A percentile compares a stretch with the other conserved stretches of the same genome.
Conservation (phyloP, 768 basidiomycete species). For the Serendipita sp. region DNA sequence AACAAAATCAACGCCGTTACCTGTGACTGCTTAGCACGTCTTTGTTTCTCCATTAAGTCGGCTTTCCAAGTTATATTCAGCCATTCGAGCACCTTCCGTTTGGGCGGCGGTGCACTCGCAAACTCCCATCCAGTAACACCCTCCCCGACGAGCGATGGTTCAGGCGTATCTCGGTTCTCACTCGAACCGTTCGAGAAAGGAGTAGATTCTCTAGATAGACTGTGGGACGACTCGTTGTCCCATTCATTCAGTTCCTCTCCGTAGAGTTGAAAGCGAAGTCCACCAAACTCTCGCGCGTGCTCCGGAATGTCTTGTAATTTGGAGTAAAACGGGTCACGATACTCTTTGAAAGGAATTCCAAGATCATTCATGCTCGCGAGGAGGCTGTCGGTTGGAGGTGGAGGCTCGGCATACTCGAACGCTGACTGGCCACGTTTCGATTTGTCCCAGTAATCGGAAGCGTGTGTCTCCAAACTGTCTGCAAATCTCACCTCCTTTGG, state of each 20-base stretch:
- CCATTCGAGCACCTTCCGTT: slow-evolving; percentile 40
- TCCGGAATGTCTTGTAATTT: slow-evolving; percentile 51
- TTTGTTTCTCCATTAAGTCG: slow-evolving; percentile 13
- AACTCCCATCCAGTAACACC: slow-evolving; percentile 67
- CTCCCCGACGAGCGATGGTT: background rate
- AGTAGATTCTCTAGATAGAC: no score
- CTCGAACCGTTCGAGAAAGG: background rate
- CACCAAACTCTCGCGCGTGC: slow-evolving; percentile 61
- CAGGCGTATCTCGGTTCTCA: background rate
- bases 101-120: slow-evolving; percentile 49
- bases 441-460: no score
- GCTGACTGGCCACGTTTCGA: slow-evolving; percentile 21
- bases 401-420: slow-evolving; percentile 32
- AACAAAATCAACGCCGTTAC: slow-evolving; percentile 8
- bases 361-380: slow-evolving; percentile 26
- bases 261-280: slow-evolving; percentile 54
- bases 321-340: slow-evolving; percentile 72
- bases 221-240: slow-evolving; percentile 38
- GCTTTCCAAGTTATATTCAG: slow-evolving; percentile 24
- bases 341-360: slow-evolving; percentile 40
- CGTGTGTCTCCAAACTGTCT: no score
- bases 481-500: no score
- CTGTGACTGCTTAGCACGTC: slow-evolving; percentile 19
- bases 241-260: slow-evolving; percentile 40
- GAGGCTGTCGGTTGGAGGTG: slow-evolving; percentile 30